Base-by-base conservation (phyloP, 2,329 filamentous ascomycete species). In the Penicillium sp. region DNA sequence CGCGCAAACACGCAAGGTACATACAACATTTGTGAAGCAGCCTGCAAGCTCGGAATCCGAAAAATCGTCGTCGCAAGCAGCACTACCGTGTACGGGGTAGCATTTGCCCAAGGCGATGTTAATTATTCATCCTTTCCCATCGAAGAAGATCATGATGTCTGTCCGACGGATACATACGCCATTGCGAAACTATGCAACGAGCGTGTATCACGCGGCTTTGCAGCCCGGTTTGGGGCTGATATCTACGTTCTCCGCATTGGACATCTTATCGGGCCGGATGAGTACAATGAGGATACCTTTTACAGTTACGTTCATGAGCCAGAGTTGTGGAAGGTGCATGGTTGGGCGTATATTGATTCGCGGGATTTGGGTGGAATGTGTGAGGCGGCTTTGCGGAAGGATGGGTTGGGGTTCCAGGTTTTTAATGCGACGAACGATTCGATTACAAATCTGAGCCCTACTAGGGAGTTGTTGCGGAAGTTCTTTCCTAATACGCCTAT, bases 371-470 rank as follows among this genome's bases (percentile, higher is more conserved):
- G 84, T 0, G 81, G 84, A 67, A 87, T 88, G 57, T 87, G 83
- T 65, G 75, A 86, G 59, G 65, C 83, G 5, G 79, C 76, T 22
- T 74, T 87, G 61, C 81, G 78, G 64, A 78, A 78, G 24, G 21
- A 29, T 65, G 83, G 81, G 0, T 63, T 87, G 14, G 84, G 84
- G 0, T 87, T 84, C 62, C 83, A 87, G 63, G 74, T 87, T 0
- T 87, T 87, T 70, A 87, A 87, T 65, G 84, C 84, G 1, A 86
- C 83, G 0, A 87, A 87, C 63, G 79, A 85, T 62, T 81, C 77
- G 1, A 86, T 86, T 50, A 87, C 84, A 0, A 81, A 64, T 48
- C 21, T 74, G 4, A 72, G 75, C 31, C 78, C 79, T 1, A 86
- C 83, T 0, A 74, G 74, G 56, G 74, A 83, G 54, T 83, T 85